phyloP scores from a whole-genome alignment of 768 basidiomycete genomes.

The Butyriboletus loyo region DNA sequence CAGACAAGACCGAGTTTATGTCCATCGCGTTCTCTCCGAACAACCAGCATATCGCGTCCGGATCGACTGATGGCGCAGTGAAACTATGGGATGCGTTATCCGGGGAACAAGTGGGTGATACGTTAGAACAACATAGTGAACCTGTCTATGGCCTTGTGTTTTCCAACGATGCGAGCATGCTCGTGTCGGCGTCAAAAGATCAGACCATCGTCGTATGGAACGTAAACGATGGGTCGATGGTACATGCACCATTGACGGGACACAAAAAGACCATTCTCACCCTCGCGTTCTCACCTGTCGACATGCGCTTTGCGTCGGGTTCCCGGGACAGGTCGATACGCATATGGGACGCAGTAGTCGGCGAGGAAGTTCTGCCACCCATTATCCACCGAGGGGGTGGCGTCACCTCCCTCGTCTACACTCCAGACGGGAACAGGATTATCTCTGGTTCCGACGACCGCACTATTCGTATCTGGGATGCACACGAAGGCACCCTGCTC shows the following conservation, averaged over 20 bases:
- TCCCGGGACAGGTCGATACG: conserved; percentile 29
- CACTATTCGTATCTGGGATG: conserved; percentile 30
- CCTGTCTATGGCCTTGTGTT: conserved; percentile 28
- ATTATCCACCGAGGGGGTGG: conserved; percentile 19
- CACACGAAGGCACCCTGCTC: conserved; percentile 16
- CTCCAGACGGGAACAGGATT: conserved; percentile 26
- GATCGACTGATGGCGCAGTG: conserved; percentile 19
- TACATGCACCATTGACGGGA: conserved; percentile 17
- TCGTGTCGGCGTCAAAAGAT: conserved; percentile 28
- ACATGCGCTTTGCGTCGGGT: conserved; percentile 28
- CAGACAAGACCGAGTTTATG: conserved; percentile 11
- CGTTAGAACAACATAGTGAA: conserved; percentile 19
- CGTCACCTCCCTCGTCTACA: conserved; percentile 27
- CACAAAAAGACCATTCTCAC: conserved; percentile 27
- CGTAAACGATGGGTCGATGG: conserved; percentile 8
- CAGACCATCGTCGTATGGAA: conserved; percentile 29
- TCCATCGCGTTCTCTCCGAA: conserved; percentile 30
- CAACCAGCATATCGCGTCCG: conserved; percentile 24
- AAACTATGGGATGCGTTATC: conserved; percentile 27
- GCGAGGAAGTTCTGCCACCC: conserved; percentile 12
- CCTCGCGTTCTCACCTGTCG: conserved; percentile 29
- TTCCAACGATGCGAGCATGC: conserved; percentile 24
- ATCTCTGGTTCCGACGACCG: conserved; percentile 33
- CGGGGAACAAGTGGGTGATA: conserved; percentile 14
- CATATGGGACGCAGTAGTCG: conserved; percentile 26